Percentiles rank a stretch among this genome's conserved stretches.
Conservation (phyloP, 2,329 filamentous ascomycete genomes). For the Aspergillus quadricinctus region DNA sequence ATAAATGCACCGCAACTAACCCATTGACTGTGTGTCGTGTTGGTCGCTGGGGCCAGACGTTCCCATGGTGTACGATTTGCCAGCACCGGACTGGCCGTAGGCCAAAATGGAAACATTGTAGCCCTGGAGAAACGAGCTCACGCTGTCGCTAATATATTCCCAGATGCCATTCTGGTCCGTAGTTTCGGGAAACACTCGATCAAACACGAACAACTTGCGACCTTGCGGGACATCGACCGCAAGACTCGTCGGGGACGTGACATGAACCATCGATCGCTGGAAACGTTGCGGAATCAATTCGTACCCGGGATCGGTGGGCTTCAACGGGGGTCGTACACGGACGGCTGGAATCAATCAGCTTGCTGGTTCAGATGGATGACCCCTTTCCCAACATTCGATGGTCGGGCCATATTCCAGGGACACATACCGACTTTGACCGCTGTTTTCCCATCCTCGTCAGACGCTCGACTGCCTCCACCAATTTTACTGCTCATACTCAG, state of each 20-base stretch:
- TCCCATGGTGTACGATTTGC: constrained; percentile 99
- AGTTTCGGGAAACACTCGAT: constrained; percentile 84
- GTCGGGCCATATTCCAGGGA: not conserved
- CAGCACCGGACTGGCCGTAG: constrained; percentile 94
- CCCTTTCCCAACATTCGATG: not conserved
- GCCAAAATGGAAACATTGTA: constrained; percentile 98
- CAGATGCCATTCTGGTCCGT: constrained; percentile 84
- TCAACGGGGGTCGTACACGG: constrained; percentile 82
- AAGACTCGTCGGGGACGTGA: constrained; percentile 77
- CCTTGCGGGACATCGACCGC: constrained; percentile 88
- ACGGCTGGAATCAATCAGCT: constrained; percentile 59
- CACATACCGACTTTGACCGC: constrained; percentile 93
- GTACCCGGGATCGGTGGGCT: constrained; percentile 79
- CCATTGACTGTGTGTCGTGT: constrained; percentile 66
- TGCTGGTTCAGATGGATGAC: not conserved
- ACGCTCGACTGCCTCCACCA: constrained; percentile 72
- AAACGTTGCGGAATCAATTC: constrained; percentile 96
- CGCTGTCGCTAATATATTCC: constrained; percentile 89
- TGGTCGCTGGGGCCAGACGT: constrained; percentile 83
- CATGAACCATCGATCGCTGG: constrained; percentile 86
- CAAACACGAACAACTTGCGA: constrained; percentile 92
- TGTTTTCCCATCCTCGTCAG: constrained; percentile 84
- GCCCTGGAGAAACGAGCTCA: constrained; percentile 84
- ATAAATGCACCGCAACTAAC: constrained; percentile 48
- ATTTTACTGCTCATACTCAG: constrained; percentile 74